phyloP scores from a whole-genome alignment of 2,329 filamentous ascomycete genomes.

The Fusarium albosuccineum region DNA sequence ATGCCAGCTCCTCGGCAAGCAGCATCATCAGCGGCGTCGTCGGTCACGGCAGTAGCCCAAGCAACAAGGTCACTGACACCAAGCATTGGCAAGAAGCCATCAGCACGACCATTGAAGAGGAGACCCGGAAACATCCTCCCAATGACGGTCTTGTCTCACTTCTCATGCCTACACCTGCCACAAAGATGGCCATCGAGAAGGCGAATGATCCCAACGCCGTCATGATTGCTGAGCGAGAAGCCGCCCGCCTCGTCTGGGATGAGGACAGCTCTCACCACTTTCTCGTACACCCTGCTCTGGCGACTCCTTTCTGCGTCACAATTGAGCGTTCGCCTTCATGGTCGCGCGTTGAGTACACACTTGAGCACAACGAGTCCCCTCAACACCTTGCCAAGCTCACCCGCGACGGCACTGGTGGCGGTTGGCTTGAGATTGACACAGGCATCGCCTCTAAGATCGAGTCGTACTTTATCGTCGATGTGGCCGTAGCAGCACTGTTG shows the following conservation, averaged over 20 bases:
- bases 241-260: slow-evolving; percentile 79
- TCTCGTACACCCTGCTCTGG: slow-evolving; percentile 73
- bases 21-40: slow-evolving; percentile 51
- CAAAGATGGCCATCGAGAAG: slow-evolving; percentile 72
- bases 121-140: slow-evolving; percentile 64
- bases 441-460: slow-evolving; percentile 70
- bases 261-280: slow-evolving; percentile 70
- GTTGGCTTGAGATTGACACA: slow-evolving; percentile 73
- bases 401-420: slow-evolving; percentile 69
- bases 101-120: slow-evolving; percentile 69
- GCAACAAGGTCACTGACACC: slow-evolving; percentile 50
- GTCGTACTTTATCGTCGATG: slow-evolving; percentile 72
- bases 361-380: slow-evolving; percentile 74
- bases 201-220: slow-evolving; percentile 70
- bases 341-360: slow-evolving; percentile 72
- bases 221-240: slow-evolving; percentile 75
- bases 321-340: slow-evolving; percentile 70
- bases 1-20: slow-evolving; percentile 41
- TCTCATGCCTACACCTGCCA: slow-evolving; percentile 75
- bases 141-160: slow-evolving; percentile 75
- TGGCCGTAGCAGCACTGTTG: slow-evolving; percentile 70
- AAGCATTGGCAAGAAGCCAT: slow-evolving; percentile 71
- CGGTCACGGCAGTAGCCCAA: slow-evolving; percentile 44
- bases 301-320: slow-evolving; percentile 72
- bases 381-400: slow-evolving; percentile 71